Base-by-base conservation (phyloP, 495 filamentous ascomycete species). In the Penicillium coprophilum region DNA sequence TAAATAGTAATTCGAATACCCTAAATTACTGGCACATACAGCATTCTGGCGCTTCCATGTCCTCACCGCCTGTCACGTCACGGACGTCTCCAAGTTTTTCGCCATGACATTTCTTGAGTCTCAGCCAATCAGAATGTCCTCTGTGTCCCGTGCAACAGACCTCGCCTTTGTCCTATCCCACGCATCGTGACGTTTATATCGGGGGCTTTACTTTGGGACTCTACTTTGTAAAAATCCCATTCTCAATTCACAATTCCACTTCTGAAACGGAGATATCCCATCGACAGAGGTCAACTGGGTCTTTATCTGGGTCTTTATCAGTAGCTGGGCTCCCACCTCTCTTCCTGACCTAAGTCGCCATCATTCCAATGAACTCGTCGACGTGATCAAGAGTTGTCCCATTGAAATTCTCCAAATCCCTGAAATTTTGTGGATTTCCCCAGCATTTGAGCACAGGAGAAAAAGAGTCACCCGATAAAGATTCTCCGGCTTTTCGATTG, bases 141-240 rank as follows among this genome's bases (percentile, higher is more conserved):
- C 12, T 46, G 12, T 17, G 17, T 32, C 59, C 31, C 56, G 62
- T 59, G 62, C 32, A n/a, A n/a, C n/a, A n/a, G n/a, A n/a, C n/a
- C n/a, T n/a, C n/a, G n/a, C n/a, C n/a, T 50, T 40, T 55, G 36
- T 23, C n/a, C 24, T 17, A 32, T 32, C 24, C 50, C 28, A n/a
- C n/a, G n/a, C n/a, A n/a, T n/a, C n/a, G n/a, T n/a, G n/a, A n/a
- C n/a, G n/a, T n/a, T n/a, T n/a, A n/a, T n/a, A n/a, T n/a, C n/a
- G n/a, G n/a, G n/a, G n/a, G n/a, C n/a, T n/a, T n/a, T n/a, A n/a
- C n/a, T n/a, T n/a, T n/a, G n/a, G 13, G n/a, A 28, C 46, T 53
- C 30, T 34, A 36, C 20, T 36, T 36, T 53, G 27, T n/a, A 53
- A 24, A 30, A 20, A n/a, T 19, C 23, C 15, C 40, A 17, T 36